phyloP scores from a whole-genome alignment of 2,329 filamentous ascomycete genomes.

The Beauveria sp. region DNA sequence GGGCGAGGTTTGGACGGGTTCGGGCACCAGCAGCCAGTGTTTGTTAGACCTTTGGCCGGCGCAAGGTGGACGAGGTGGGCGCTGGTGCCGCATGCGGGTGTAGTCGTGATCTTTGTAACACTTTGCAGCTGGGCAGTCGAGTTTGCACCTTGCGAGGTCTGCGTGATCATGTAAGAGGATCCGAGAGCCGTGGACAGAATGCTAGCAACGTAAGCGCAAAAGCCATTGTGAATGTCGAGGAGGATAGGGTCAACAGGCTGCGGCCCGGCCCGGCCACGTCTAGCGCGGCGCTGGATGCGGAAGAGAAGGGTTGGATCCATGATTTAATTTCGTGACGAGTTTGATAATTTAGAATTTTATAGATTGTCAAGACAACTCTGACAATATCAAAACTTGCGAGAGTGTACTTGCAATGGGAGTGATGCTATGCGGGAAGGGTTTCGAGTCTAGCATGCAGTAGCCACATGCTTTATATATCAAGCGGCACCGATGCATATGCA shows the following conservation, averaged over 20 bases:
- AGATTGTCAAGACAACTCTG: neutral
- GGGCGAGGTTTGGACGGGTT: neutral
- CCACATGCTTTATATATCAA: neutral
- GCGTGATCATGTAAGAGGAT: neutral
- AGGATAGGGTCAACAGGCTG: neutral
- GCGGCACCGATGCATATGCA: neutral
- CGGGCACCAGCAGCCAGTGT: conserved; percentile 11
- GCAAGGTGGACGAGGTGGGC: conserved; percentile 4
- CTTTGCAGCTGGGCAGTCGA: neutral
- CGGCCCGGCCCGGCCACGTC: neutral
- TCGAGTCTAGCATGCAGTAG: neutral
- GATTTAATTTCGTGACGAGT: neutral
- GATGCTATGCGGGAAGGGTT: neutral
- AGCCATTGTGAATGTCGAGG: conserved; percentile 7
- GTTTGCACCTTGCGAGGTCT: neutral
- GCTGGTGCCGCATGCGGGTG: neutral
- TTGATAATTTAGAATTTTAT: neutral
- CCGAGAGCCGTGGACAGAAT: neutral
- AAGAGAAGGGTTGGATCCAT: conserved; percentile 1
- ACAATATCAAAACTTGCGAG: neutral
- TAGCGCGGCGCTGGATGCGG: conserved; percentile 2
- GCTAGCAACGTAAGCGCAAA: conserved; percentile 3
- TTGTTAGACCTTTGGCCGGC: neutral
- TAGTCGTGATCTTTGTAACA: neutral
- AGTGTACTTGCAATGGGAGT: neutral